Conservation (phyloP, 345 rosid genomes). For the Draba incana region DNA sequence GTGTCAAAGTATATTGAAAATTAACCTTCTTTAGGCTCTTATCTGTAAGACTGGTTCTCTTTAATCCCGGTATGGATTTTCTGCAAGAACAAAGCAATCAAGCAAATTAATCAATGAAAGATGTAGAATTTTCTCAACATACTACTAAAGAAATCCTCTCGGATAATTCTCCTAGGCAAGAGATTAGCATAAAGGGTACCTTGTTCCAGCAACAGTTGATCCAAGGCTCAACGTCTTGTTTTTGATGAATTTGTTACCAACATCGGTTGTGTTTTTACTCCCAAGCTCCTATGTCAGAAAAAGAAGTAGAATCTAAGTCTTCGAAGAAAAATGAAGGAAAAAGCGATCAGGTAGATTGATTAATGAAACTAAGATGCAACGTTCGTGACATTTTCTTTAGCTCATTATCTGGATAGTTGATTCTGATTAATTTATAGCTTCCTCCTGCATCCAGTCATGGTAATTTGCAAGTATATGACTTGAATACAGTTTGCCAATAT, state of each 20-base stretch:
- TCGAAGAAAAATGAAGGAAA: slow-evolving; percentile 24
- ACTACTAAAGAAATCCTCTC: not conserved
- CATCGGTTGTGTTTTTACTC: slow-evolving; percentile 39
- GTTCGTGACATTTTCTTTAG: slow-evolving; percentile 1
- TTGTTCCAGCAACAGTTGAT: slow-evolving; percentile 41
- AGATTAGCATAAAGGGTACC: slow-evolving; percentile 48
- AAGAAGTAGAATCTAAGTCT: slow-evolving; percentile 22
- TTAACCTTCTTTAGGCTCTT: slow-evolving; percentile 39
- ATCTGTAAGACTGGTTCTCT: slow-evolving; percentile 40
- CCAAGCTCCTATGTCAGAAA: slow-evolving; percentile 48
- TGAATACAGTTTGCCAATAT: slow-evolving; percentile 13
- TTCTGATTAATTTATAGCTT: not conserved
- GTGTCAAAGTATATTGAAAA: slow-evolving; percentile 6
- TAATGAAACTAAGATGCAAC: slow-evolving; percentile 1
- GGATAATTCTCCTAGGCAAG: not conserved
- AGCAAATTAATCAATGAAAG: slow-evolving; percentile 17
- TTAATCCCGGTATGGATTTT: slow-evolving; percentile 34
- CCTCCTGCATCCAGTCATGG: slow-evolving; percentile 6
- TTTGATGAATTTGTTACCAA: slow-evolving; percentile 37
- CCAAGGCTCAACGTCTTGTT: slow-evolving; percentile 46
- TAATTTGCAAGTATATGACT: slow-evolving; percentile 18
- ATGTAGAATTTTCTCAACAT: slow-evolving; percentile 27
- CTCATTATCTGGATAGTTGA: not conserved
- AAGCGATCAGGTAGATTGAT: not conserved
- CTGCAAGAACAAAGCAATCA: slow-evolving; percentile 33